Base-by-base conservation (phyloP, 169 alveolate species). In the Plasmodium reichenowi region DNA sequence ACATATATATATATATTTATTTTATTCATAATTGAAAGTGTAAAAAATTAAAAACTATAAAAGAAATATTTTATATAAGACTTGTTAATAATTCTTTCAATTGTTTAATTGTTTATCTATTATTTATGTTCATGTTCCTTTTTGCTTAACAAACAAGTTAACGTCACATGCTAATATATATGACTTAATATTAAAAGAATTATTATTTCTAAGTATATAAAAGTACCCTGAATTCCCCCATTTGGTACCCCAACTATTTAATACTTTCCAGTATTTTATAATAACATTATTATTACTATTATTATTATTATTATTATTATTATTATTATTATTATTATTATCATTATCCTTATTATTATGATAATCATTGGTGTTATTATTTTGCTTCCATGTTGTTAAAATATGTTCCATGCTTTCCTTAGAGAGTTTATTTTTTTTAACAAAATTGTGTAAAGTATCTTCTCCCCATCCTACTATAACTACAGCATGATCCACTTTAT, bases 381-480 rank as follows among this genome's bases (percentile, higher is more conserved):
- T 22, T n/a, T 56, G 2, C 15, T 56, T 20, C n/a, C 5, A 2
- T 56, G 15, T 56, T 17, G 7, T 9, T 17, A 8, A 56, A 4
- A 29, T 60, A 48, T 54, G 29, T 4, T 56, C 29, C 32, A 63
- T 59, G 10, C 24, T n/a, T 48, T 68, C 50, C 10, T 15, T 32
- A 7, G 43, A 60, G 38, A 17, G 15, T 6, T 66, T 29, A 24
- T 80, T 68, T 48, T 58, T 50, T 50, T 83, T 83, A 38, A 68
- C 38, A 43, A 83, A 83, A 68, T 67, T 68, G 15, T 54, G 66
- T 15, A 68, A 20, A 5, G 60, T 83, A 50, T 83, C 91, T 68
- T 83, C 85, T 6, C 91, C 91, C 91, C 91, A 83, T 15, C 91
- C 91, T 43, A 83, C 85, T 83, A 83, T 32, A 32, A 83, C 91